Percentiles rank a stretch among this genome's conserved stretches.
Conservation (phyloP, 805 yeast species). For the Starmerella floris region DNA sequence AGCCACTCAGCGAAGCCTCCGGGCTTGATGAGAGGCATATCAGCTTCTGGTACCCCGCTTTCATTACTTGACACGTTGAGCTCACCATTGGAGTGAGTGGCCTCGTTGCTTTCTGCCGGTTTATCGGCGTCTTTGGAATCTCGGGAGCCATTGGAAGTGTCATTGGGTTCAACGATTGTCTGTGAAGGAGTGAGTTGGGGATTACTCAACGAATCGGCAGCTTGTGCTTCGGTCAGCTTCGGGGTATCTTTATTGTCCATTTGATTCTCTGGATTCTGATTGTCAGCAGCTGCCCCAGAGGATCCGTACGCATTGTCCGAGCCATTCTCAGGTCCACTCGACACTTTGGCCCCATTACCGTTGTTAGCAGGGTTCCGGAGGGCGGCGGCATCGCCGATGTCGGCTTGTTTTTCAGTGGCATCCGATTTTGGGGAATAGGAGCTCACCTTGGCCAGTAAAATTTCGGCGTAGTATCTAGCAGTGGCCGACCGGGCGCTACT, state of each 20-base stretch:
- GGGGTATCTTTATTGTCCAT: background rate
- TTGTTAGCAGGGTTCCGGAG: background rate
- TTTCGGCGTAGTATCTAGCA: conserved; percentile 69
- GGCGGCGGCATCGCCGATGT: background rate
- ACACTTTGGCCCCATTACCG: background rate
- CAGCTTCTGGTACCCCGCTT: background rate
- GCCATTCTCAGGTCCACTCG: background rate
- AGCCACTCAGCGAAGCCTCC: conserved; percentile 32
- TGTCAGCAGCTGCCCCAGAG: background rate
- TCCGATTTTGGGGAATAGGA: conserved; percentile 25
- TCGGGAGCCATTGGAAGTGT: background rate
- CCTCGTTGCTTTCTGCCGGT: background rate
- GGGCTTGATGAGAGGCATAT: conserved; percentile 5
- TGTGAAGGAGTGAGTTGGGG: background rate
- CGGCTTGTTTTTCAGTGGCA: background rate
- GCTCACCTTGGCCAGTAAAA: conserved; percentile 57
- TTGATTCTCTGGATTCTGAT: background rate
- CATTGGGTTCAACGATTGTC: background rate
- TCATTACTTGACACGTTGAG: background rate
- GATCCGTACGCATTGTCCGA: background rate
- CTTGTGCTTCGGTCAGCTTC: background rate
- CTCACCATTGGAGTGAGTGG: background rate
- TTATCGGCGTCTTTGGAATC: background rate
- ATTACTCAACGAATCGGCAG: background rate
- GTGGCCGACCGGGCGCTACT: conserved; percentile 60